Base-by-base conservation (phyloP, 805 yeast genomes). In the Wickerhamomyces queroliae region DNA sequence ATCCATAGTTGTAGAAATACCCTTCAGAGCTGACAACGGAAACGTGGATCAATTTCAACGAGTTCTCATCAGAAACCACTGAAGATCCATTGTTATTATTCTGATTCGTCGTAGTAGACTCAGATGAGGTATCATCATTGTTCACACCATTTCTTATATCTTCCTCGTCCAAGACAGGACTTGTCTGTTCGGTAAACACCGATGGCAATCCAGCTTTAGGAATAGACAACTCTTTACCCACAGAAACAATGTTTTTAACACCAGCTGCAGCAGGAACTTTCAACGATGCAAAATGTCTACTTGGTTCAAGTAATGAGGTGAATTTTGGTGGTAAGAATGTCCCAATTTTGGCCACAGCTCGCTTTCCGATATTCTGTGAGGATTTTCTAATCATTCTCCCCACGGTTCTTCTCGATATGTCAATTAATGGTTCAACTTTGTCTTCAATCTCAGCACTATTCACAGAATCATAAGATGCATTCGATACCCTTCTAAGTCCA, bases 281-380 rank as follows among this genome's bases (percentile, higher is more conserved):
- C 48, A 91, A 69, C 38, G 80, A 85, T 0, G 98, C 97, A 69
- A 87, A 93, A 55, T 90, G 96, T 46, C 99, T 72, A 18, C 85
- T 77, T 12, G 96, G 95, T 54, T 90, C 96, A 50, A 90, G 65
- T 42, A 90, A 80, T 2, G 95, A 85, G 10, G 87, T 77, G 29
- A 90, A 79, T 39, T 84, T 78, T 11, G 80, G 69, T 2, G 96
- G 96, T 18, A 90, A 68, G 45, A 82, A 83, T n/a, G 86, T 86
- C 0, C 95, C 96, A 74, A 89, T 80, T 38, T 80, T 83, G 51
- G 83, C 95, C 0, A 95, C 96, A 1, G 93, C 93, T 46, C 76
- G 78, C 36, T 90, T 65, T 0, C 91, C 90, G 40, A 84, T 64
- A 4, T 75, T 77, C 50, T 85, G 95, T 0, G 93, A 84, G 2